These are phyloP conservation scores for Vigna mungo DNA, from an alignment of 306 rosid species.

Conservation along the genomic window DNA sequence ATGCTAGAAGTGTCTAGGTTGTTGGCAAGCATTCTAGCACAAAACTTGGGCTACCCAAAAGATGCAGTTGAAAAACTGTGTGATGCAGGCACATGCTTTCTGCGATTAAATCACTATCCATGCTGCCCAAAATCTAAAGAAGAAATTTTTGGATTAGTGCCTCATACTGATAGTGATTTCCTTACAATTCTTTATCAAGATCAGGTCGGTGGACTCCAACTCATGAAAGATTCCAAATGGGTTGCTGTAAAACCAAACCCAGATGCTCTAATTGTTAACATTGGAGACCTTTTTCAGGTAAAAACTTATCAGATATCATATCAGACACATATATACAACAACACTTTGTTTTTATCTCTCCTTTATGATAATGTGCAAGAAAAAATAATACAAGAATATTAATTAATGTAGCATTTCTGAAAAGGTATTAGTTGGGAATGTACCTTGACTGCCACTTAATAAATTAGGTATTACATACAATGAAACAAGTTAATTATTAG, in stretches of 20 bases:
- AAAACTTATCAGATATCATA: background rate
- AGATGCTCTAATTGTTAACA: conserved; percentile 83
- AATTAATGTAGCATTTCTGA: no score
- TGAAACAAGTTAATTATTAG: conserved; percentile 19
- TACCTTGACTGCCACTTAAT: background rate
- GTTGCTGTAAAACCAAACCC: conserved; percentile 86
- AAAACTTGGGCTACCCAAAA: conserved; percentile 62
- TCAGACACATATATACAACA: no score
- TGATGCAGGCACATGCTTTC: conserved; percentile 80
- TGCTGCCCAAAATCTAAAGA: conserved; percentile 66
- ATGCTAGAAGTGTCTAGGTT: conserved; percentile 72
- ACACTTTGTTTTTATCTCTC: no score
- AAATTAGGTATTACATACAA: background rate
- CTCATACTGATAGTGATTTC: conserved; percentile 95
- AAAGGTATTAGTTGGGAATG: background rate
- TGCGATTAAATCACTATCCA: conserved; percentile 85
- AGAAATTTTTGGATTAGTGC: conserved; percentile 72
- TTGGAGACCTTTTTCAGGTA: conserved; percentile 97
- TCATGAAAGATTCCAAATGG: conserved; percentile 92
- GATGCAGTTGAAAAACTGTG: conserved; percentile 65
- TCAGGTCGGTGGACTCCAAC: conserved; percentile 89
- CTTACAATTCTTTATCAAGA: conserved; percentile 89
- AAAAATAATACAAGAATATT: no score
- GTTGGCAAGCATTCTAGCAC: conserved; percentile 73
- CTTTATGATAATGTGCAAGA: no score